Evolutionary conservation across 2,329 filamentous ascomycete species (phyloP).

Genomic region (Cordyceps farinosa): DNA sequence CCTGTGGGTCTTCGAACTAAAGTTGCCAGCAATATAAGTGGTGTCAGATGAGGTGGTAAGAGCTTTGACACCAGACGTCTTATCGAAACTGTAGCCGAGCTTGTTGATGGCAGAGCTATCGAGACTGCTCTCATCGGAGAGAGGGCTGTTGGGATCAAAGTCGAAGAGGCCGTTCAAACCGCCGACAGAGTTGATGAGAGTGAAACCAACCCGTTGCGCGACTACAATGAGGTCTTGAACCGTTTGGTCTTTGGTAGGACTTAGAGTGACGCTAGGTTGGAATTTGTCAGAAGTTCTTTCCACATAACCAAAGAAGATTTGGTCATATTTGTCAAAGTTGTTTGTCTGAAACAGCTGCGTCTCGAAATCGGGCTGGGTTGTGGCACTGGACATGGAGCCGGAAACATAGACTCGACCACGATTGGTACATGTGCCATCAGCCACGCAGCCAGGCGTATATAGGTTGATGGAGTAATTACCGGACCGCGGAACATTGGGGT

Average conservation of each 20-base stretch:
- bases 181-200: slow-evolving; percentile 66
- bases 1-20: slow-evolving; percentile 62
- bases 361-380: slow-evolving; percentile 47
- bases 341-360: slow-evolving; percentile 83
- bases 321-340: slow-evolving; percentile 93
- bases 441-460: slow-evolving; percentile 86
- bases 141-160: slow-evolving; percentile 61
- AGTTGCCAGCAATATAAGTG: slow-evolving; percentile 80
- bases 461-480: slow-evolving; percentile 90
- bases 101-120: slow-evolving; percentile 70
- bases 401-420: slow-evolving; percentile 83
- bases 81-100: slow-evolving; percentile 66
- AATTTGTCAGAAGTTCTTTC: slow-evolving; percentile 72
- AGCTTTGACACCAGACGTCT: slow-evolving; percentile 65
- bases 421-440: slow-evolving; percentile 70
- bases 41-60: slow-evolving; percentile 62
- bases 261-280: slow-evolving; percentile 74
- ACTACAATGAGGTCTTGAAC: slow-evolving; percentile 69
- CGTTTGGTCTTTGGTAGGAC: slow-evolving; percentile 62
- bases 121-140: slow-evolving; percentile 60
- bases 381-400: slow-evolving; percentile 58
- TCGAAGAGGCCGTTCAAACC: slow-evolving; percentile 89
- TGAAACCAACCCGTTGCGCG: slow-evolving; percentile 84
- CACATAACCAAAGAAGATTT: slow-evolving; percentile 81
- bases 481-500: slow-evolving; percentile 79